Conservation (phyloP, 169 alveolate species). For the Babesia ovis region DNA sequence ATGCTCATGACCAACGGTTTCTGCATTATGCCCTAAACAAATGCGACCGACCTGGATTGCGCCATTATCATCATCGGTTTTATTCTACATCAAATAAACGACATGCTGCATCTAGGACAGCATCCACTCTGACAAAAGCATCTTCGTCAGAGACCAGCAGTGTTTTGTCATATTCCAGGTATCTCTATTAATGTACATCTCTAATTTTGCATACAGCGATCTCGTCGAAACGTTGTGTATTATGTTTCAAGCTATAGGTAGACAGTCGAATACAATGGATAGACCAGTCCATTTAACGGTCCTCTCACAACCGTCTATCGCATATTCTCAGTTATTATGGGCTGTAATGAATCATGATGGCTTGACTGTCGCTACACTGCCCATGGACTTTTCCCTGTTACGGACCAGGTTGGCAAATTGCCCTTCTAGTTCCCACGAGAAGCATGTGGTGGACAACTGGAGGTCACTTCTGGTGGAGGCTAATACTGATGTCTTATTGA, state of each 20-base stretch:
- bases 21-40: too few species aligned
- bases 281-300: slow-evolving; percentile 10
- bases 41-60: too few species aligned
- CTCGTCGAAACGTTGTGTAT: not conserved
- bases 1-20: too few species aligned
- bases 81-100: too few species aligned
- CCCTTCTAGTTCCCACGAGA: not conserved
- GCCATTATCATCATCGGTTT: too few species aligned
- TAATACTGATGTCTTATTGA: slow-evolving; percentile 13
- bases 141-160: too few species aligned
- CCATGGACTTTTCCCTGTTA: slow-evolving; percentile 10
- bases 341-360: not conserved
- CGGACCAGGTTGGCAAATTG: not conserved
- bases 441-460: slow-evolving; percentile 44
- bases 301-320: slow-evolving; percentile 19
- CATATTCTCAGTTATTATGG: not conserved
- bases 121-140: too few species aligned
- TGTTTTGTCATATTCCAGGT: too few species aligned
- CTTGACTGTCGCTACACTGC: slow-evolving; percentile 4
- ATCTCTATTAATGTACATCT: too few species aligned
- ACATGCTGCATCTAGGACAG: too few species aligned
- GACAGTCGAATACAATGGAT: not conserved
- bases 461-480: slow-evolving; percentile 26
- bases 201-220: not conserved
- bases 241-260: not conserved